phyloP scores from a whole-genome alignment of 2,329 filamentous ascomycete genomes.

The Orbilia ellipsospora region DNA sequence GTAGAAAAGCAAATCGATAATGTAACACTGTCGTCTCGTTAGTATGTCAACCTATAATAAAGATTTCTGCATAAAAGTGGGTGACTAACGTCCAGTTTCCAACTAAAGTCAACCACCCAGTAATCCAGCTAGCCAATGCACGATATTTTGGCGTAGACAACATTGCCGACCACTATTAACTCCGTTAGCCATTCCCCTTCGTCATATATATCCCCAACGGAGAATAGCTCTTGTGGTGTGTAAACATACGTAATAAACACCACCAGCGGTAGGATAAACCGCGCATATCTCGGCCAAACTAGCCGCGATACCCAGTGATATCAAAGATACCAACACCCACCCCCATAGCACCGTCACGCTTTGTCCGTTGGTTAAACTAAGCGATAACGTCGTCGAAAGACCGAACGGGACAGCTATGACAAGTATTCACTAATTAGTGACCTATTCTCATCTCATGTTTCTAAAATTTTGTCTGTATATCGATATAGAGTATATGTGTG shows the following conservation, averaged over 20 bases:
- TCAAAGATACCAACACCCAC: slow-evolving; percentile 74
- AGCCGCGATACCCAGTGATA: slow-evolving; percentile 73
- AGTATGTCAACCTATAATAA: not conserved
- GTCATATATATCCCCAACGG: not conserved
- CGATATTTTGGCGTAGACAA: slow-evolving; percentile 73
- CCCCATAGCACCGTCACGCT: slow-evolving; percentile 77
- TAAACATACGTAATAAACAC: slow-evolving; percentile 72
- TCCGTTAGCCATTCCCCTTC: not conserved
- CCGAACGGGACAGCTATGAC: slow-evolving; percentile 71
- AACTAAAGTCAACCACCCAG: slow-evolving; percentile 77
- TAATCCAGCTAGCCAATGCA: slow-evolving; percentile 75
- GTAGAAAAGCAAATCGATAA: slow-evolving; percentile 78
- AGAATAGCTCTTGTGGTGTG: not conserved
- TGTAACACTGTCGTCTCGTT: slow-evolving; percentile 61
- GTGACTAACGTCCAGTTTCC: slow-evolving; percentile 73
- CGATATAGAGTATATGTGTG: not conserved
- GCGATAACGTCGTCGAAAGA: slow-evolving; percentile 75
- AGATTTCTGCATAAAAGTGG: not conserved
- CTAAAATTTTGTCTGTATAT: too few relatives aligned
- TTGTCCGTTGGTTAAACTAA: slow-evolving; percentile 75
- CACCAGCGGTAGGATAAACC: slow-evolving; percentile 75
- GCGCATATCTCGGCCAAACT: slow-evolving; percentile 77
- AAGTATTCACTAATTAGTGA: not conserved
- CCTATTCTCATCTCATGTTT: too few relatives aligned
- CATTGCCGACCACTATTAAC: slow-evolving; percentile 70